Base-by-base conservation (phyloP, 768 basidiomycete species). In the Mycena amicta region DNA sequence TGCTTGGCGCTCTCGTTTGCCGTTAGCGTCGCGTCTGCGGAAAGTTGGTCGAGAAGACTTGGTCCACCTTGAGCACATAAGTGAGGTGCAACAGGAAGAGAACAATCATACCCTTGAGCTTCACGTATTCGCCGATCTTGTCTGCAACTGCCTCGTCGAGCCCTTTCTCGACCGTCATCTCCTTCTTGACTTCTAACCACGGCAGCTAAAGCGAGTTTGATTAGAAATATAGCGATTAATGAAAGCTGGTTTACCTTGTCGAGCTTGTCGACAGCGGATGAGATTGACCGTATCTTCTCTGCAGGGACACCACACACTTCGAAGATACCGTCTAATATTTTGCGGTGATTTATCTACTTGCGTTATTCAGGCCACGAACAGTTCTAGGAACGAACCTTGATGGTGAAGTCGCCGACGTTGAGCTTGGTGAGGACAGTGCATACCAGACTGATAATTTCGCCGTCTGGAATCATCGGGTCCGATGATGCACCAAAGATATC, bases 391-490 rank as follows among this genome's bases (percentile, higher is more conserved):
- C 59, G 40, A 53, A 90, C 92, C 83, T 98, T 98, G 80, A 99
- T 77, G 1, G 90, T 94, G 69, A 92, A 99, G 37, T 97, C 95
- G 43, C 95, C 95, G 20, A 99, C 88, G 53, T 97, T 93, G 11
- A 99, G 80, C 55, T 81, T 84, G 0, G 85, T 83, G 52, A 98
- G 76, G 28, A 95, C 82, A 5, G 93, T 93, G 67, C 89, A 92
- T 1, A 93, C 66, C 58, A 98, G 72, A 62, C 87, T 87, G 61
- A 98, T 81, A 26, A 97, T 71, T 71, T 99, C 97, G 1, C 93
- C 92, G 69, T 98, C 97, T 8, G 97, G 92, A 54, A 99, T 92
- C 97, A 99, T 99, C 3, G 93, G 76, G 71, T 99, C 97, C 88
- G 92, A 98, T 6, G 72, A 68, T n/a, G n/a, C n/a, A 8, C 97